Percentiles rank a stretch among this genome's conserved stretches.
These are phyloP conservation scores for Tetrastigma voinierianum DNA, from an alignment of 164 flowering plant genomes.

Conservation along the genomic window DNA sequence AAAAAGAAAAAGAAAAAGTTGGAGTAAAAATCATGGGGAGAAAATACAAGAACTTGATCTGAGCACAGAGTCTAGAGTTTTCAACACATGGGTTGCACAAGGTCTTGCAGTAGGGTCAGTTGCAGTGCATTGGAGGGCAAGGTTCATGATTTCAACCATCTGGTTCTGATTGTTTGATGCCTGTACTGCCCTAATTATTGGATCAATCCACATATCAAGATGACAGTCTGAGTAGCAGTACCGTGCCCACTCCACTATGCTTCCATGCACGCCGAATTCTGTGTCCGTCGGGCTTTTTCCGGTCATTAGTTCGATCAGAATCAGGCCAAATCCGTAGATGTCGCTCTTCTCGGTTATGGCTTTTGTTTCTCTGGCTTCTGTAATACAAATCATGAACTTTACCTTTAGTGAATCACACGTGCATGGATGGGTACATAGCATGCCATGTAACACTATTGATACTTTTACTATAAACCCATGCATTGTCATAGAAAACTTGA, in stretches of 20 bases:
- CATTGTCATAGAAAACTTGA: too few species aligned
- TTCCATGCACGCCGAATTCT: constrained; percentile 45
- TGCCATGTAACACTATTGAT: too few species aligned
- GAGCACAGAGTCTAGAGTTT: constrained; percentile 33
- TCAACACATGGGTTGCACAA: constrained; percentile 30
- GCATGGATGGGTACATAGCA: constrained; percentile 11
- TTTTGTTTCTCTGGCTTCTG: constrained; percentile 50
- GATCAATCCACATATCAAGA: constrained; percentile 73
- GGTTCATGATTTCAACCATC: constrained; percentile 61
- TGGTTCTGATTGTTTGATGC: constrained; percentile 36
- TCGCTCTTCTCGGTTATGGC: constrained; percentile 53
- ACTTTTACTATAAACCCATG: too few species aligned
- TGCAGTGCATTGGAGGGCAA: constrained; percentile 72
- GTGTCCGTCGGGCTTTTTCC: constrained; percentile 53
- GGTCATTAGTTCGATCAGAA: constrained; percentile 68
- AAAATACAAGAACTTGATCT: constrained; percentile 33
- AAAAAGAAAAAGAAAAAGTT: constrained; percentile 2
- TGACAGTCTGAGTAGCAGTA: constrained; percentile 79
- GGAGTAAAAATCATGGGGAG: neutral
- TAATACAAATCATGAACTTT: neutral
- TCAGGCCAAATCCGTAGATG: constrained; percentile 63
- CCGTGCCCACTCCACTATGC: constrained; percentile 75
- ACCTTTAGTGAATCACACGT: constrained; percentile 1
- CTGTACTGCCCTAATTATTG: constrained; percentile 30
- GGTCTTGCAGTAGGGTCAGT: constrained; percentile 67